Evolutionary conservation across 371 early-diverging fungal genomes (phyloP), one percentile per base, ranked within the genome.

Genomic region (Circinella umbellata): DNA sequence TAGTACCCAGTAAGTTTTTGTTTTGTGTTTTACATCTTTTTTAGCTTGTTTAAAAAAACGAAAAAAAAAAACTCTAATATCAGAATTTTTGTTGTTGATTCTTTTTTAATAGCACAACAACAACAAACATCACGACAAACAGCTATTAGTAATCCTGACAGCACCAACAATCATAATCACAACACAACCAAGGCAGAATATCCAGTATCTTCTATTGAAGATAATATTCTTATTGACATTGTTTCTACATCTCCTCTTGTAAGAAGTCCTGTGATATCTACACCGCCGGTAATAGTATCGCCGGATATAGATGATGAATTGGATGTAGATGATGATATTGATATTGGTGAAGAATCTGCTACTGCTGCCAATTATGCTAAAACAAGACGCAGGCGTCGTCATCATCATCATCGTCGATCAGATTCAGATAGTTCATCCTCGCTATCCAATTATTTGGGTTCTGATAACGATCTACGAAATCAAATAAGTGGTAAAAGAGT

Each of bases 211-310:
- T 72, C 75, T 62, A 67, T 54, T 10, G 74, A 73, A 34, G 77
- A 76, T 27, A 73, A 61, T 17, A 46, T 74, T 34, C 75, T 71
- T 36, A 73, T 75, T 39, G 77, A 73, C 64, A 62, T 74, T 46
- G 35, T 69, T 1, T 74, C 79, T 11, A 74, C 69, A 9, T 74
- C 74, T 11, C 74, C 74, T 5, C 14, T 68, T 20, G 64, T 37
- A 39, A 42, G 64, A 1, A 74, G 66, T 35, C 73, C 73, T n/a
- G 63, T 60, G 10, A 69, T 73, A 27, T 17, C 68, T 27, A 54
- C 59, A 42, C 42, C 11, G 3, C 42, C 11, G 35, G 46, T 61
- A 61, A 60, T 35, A 7, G 47, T 34, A 54, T 61, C 18, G 9
- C 15, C 66, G 4, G 70, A 60, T 34, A 64, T 49, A 9, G 74